A percentile compares a stretch with the other conserved stretches of the same genome.
phyloP scores from a whole-genome alignment of 1,284 basidiomycete genomes.

The Microbotryum saponariae region DNA sequence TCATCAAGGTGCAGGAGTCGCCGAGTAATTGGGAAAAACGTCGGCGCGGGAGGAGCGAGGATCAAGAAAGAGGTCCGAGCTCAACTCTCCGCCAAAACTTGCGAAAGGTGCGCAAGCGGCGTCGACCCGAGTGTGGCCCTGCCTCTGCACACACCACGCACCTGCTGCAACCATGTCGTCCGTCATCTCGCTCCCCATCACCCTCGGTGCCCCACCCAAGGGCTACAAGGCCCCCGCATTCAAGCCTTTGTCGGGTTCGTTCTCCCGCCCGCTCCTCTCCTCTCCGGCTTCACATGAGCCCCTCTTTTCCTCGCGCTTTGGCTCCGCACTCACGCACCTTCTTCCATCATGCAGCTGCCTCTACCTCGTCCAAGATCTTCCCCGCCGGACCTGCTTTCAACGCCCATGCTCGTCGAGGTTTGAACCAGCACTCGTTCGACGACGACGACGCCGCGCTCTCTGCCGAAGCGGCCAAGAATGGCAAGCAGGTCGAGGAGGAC shows the following conservation, averaged over 20 bases:
- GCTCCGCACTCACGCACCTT: background rate
- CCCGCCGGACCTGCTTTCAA: slow-evolving; percentile 79
- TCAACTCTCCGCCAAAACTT: no score
- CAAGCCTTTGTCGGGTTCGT: slow-evolving; percentile 24
- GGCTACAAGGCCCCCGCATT: slow-evolving; percentile 41
- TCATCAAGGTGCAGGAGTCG: no score
- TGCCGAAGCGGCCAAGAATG: slow-evolving; percentile 51
- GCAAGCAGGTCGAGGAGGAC: slow-evolving; percentile 54
- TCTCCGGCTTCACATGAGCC: background rate
- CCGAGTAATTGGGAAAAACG: no score
- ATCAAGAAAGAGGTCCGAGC: no score
- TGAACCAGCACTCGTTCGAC: slow-evolving; percentile 69
- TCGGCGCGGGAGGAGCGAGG: no score
- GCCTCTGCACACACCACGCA: no score
- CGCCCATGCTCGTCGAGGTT: slow-evolving; percentile 63
- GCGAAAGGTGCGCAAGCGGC: no score
- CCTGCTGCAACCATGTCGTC: slow-evolving; percentile 23
- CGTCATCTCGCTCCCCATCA: slow-evolving; percentile 41
- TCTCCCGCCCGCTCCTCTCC: no score
- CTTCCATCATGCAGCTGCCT: slow-evolving; percentile 14
- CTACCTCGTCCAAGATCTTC: slow-evolving; percentile 23
- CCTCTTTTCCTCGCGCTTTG: background rate
- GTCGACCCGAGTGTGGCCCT: no score
- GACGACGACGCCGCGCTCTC: slow-evolving; percentile 60
- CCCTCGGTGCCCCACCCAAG: slow-evolving; percentile 40